phyloP scores from a whole-genome alignment of 139 green algal species.

The Chlorella ohadii region DNA sequence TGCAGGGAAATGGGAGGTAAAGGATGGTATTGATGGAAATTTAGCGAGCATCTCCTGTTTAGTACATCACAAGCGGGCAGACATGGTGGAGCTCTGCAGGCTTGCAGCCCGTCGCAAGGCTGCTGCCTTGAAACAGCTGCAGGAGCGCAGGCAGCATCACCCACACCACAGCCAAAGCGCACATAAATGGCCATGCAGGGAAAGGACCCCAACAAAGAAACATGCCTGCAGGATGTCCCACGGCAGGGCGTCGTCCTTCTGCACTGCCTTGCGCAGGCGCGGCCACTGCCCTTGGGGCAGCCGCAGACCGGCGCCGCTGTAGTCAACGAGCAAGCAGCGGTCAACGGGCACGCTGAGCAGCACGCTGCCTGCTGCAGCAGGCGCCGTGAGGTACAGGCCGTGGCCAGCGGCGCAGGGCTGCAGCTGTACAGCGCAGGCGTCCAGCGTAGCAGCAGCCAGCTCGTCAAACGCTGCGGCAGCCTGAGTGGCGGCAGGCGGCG shows the following conservation, averaged over 20 bases:
- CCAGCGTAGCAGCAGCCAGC: not conserved
- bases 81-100: no score
- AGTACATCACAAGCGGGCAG: no score
- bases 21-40: no score
- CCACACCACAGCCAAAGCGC: no score
- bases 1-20: not conserved
- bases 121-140: no score
- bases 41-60: no score
- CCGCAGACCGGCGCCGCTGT: constrained; percentile 38
- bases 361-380: constrained; percentile 26
- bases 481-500: not conserved
- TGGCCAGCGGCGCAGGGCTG: constrained; percentile 7
- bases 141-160: no score
- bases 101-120: no score
- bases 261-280: constrained; percentile 20
- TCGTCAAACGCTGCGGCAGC: not conserved
- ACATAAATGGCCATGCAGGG: no score
- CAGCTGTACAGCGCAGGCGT: not conserved
- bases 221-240: constrained; percentile 70
- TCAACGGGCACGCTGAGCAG: constrained; percentile 49
- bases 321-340: constrained; percentile 61
- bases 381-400: constrained; percentile 26
- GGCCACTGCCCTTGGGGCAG: constrained; percentile 43
- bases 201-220: no score
- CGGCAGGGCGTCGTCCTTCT: constrained; percentile 47